Evolutionary conservation across 140 eudicot species (phyloP).

Genomic region (Anethum foeniculum): DNA sequence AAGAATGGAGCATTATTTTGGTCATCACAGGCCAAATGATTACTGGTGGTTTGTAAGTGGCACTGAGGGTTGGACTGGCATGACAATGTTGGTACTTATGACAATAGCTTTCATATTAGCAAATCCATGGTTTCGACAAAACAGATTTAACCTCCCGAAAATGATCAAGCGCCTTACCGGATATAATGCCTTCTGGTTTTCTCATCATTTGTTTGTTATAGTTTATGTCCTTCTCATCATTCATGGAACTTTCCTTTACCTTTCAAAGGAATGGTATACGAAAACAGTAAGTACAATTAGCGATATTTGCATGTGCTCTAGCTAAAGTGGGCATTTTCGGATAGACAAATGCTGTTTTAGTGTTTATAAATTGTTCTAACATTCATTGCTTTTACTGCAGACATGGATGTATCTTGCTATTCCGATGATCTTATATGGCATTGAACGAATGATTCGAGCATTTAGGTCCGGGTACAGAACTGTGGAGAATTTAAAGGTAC

Average conservation of each 20-base stretch:
- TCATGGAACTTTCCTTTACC: constrained; percentile 45
- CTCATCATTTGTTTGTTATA: constrained; percentile 54
- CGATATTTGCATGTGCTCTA: neutral
- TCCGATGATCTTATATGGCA: constrained; percentile 9
- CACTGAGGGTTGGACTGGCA: constrained; percentile 47
- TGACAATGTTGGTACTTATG: constrained; percentile 52
- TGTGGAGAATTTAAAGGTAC: constrained; percentile 7
- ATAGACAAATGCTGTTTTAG: neutral
- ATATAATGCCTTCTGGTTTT: constrained; percentile 66
- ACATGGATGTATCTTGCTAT: constrained; percentile 12
- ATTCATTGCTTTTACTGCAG: neutral
- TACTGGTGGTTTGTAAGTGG: constrained; percentile 45
- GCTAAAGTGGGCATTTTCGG: neutral
- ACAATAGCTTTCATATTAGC: constrained; percentile 54
- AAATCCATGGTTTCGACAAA: constrained; percentile 34
- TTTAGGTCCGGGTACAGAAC: constrained; percentile 9
- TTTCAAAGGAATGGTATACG: constrained; percentile 42
- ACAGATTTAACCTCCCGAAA: constrained; percentile 22
- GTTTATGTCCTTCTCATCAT: constrained; percentile 46
- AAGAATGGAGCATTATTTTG: constrained; percentile 34
- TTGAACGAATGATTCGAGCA: constrained; percentile 9
- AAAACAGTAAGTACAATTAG: constrained; percentile 34
- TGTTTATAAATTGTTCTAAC: neutral
- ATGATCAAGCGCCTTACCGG: constrained; percentile 35
- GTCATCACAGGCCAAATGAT: constrained; percentile 25